These are phyloP conservation scores for Cerrena zonata DNA, from an alignment of 1,284 basidiomycete species.

Conservation along the genomic window DNA sequence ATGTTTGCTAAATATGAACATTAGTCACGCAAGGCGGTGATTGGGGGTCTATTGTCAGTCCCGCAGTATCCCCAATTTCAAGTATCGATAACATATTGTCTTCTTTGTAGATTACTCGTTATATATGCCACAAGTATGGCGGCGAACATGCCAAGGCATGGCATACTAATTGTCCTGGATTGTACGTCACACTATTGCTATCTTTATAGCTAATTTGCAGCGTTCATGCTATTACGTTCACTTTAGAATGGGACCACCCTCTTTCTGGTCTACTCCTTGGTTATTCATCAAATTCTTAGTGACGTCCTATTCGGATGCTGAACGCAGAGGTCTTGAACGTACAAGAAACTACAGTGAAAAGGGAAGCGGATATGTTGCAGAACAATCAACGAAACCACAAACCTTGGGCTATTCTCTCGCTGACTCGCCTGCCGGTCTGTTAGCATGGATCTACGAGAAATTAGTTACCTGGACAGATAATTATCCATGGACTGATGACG, in stretches of 20 bases:
- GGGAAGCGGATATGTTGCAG: not conserved
- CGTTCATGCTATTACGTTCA: not conserved
- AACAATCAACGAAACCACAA: constrained; percentile 17
- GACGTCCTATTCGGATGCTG: constrained; percentile 13
- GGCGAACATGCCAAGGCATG: constrained; percentile 7
- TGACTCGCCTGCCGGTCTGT: constrained; percentile 53
- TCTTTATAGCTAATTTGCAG: not conserved
- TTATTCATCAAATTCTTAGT: constrained; percentile 23
- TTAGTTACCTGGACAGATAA: constrained; percentile 45
- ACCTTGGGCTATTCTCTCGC: constrained; percentile 41
- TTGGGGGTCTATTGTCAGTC: constrained; percentile 38
- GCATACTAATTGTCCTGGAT: constrained; percentile 6
- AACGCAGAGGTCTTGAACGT: constrained; percentile 17
- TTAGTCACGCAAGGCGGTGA: constrained; percentile 45
- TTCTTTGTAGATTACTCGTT: not conserved
- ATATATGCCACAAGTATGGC: constrained; percentile 2
- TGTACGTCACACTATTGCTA: constrained; percentile 1
- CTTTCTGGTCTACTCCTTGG: constrained; percentile 19
- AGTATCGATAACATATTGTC: too few species aligned
- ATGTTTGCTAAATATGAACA: not conserved
- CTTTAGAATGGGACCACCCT: constrained; percentile 19
- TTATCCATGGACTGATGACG: constrained; percentile 49
- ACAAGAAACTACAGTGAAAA: not conserved
- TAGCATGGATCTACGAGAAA: constrained; percentile 62
- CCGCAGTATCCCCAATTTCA: too few species aligned